Evolutionary conservation across 768 basidiomycete species (phyloP).

Genomic region (Agrocybe pediades): DNA sequence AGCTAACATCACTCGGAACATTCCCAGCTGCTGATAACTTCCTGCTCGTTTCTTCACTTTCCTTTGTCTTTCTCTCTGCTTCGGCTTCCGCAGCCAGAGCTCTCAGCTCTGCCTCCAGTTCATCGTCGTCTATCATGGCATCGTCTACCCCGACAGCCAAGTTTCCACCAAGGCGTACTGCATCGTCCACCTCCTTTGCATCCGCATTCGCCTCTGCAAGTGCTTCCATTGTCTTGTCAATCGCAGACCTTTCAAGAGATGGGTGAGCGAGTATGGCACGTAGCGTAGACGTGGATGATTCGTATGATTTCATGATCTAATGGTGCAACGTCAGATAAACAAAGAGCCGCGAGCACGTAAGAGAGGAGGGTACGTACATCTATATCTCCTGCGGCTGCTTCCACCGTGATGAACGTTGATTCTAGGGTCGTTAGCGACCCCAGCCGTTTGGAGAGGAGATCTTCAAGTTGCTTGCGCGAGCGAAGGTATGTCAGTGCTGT

Average conservation of each 20-base stretch:
- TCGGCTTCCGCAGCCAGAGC: constrained; percentile 46
- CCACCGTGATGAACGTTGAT: constrained; percentile 77
- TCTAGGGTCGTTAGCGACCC: constrained; percentile 74
- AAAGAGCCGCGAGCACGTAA: background rate
- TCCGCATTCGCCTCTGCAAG: constrained; percentile 83
- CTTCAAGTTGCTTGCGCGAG: constrained; percentile 80
- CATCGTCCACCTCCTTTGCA: constrained; percentile 80
- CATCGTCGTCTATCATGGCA: constrained; percentile 41
- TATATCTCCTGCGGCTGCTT: constrained; percentile 87
- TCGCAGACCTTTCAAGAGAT: constrained; percentile 70
- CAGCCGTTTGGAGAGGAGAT: constrained; percentile 73
- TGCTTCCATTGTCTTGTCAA: constrained; percentile 88
- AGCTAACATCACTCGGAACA: constrained; percentile 1
- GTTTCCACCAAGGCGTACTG: constrained; percentile 69
- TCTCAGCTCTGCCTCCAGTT: constrained; percentile 66
- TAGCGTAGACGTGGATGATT: constrained; percentile 80
- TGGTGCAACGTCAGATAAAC: background rate
- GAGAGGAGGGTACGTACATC: constrained; percentile 52
- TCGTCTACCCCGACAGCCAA: constrained; percentile 56
- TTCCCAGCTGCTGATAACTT: constrained; percentile 7
- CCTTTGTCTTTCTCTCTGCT: constrained; percentile 7
- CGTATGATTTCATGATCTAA: constrained; percentile 86
- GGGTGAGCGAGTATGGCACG: constrained; percentile 78
- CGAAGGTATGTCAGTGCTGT: constrained; percentile 78
- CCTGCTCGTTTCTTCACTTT: constrained; percentile 7